phyloP scores from a whole-genome alignment of 768 basidiomycete genomes.

The Lactarius hengduanensis region DNA sequence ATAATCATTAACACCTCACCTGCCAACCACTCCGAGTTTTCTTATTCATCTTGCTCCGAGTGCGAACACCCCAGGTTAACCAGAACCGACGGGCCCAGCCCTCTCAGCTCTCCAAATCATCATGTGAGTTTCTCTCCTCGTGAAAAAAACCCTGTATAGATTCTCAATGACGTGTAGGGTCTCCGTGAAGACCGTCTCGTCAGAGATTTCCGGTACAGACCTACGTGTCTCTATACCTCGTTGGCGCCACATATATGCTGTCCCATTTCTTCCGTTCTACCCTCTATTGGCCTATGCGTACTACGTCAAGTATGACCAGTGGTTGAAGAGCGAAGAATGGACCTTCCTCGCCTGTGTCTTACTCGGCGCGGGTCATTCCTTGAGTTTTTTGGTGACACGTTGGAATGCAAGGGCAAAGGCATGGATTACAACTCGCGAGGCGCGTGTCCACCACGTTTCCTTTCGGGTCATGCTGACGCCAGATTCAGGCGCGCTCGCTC shows the following conservation, averaged over 20 bases:
- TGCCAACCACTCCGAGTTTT: neutral
- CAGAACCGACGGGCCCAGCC: neutral
- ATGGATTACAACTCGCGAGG: slow-evolving; percentile 76
- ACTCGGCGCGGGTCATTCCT: slow-evolving; percentile 82
- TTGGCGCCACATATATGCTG: slow-evolving; percentile 67
- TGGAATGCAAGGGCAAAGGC: slow-evolving; percentile 84
- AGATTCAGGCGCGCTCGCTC: slow-evolving; percentile 54
- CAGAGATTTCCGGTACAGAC: slow-evolving; percentile 66
- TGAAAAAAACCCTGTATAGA: neutral
- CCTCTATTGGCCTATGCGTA: slow-evolving; percentile 89
- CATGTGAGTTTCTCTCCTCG: slow-evolving; percentile 11
- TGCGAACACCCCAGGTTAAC: neutral
- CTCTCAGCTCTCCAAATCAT: neutral
- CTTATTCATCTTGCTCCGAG: neutral
- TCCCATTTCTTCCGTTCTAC: slow-evolving; percentile 79
- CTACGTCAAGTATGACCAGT: slow-evolving; percentile 85
- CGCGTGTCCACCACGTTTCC: slow-evolving; percentile 36
- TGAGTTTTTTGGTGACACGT: slow-evolving; percentile 87
- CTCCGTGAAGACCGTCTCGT: slow-evolving; percentile 54
- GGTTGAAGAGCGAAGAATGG: slow-evolving; percentile 95
- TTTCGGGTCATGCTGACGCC: neutral
- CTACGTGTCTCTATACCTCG: slow-evolving; percentile 66
- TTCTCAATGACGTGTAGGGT: slow-evolving; percentile 34
- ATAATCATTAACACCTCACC: neutral
- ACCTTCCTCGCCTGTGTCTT: slow-evolving; percentile 90